phyloP scores from a whole-genome alignment of 306 rosid genomes.

The Delonix regia region DNA sequence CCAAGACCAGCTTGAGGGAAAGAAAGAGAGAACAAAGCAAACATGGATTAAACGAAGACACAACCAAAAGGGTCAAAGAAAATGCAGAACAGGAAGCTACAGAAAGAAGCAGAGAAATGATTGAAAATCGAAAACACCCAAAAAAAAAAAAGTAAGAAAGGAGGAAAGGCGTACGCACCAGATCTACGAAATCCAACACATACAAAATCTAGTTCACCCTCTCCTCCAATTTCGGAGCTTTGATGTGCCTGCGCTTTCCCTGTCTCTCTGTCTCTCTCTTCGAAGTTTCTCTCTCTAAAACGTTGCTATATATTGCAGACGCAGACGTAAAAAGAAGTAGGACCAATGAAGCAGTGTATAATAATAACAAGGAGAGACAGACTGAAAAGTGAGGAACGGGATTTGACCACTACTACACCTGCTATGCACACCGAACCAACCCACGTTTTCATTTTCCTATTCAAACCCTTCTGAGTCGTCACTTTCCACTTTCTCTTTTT shows the following conservation, averaged over 20 bases:
- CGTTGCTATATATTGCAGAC: background rate
- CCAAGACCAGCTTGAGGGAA: background rate
- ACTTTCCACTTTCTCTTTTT: slow-evolving; percentile 1
- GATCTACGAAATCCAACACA: slow-evolving; percentile 46
- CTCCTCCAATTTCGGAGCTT: slow-evolving; percentile 52
- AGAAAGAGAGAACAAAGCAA: slow-evolving; percentile 9
- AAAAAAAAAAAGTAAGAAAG: background rate
- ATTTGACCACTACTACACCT: background rate
- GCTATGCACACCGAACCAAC: background rate
- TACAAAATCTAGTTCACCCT: slow-evolving; percentile 14
- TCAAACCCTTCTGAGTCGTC: too few relatives aligned
- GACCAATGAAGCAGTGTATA: background rate
- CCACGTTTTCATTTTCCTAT: slow-evolving; percentile 4
- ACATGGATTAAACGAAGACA: slow-evolving; percentile 16
- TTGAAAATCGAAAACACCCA: background rate
- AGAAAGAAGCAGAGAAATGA: slow-evolving; percentile 12
- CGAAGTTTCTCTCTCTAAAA: slow-evolving; percentile 20
- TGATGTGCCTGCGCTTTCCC: background rate
- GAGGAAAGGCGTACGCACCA: slow-evolving; percentile 35
- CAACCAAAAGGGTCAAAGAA: slow-evolving; percentile 31
- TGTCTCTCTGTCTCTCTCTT: background rate
- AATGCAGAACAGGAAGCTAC: slow-evolving; percentile 26
- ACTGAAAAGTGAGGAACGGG: background rate
- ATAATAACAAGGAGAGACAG: background rate
- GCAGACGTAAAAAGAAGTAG: background rate